Conservation (phyloP, 139 green algal species). For the Trebouxia sp. region DNA sequence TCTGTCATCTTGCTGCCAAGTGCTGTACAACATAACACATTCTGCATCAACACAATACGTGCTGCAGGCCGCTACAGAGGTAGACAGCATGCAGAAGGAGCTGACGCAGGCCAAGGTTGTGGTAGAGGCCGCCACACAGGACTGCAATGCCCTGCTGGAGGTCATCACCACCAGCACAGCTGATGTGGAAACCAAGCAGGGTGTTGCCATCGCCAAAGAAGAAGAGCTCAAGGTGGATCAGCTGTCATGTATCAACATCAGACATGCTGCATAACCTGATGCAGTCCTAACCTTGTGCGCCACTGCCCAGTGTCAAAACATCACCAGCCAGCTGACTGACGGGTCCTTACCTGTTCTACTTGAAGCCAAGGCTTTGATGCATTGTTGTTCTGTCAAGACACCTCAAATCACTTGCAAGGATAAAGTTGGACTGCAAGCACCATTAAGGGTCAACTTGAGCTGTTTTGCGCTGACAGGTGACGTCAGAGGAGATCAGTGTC, state of each 20-base stretch:
- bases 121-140: constrained; percentile 79
- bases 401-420: no score
- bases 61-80: constrained; percentile 68
- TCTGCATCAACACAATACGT: no score
- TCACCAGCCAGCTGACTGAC: no score
- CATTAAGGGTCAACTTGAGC: no score
- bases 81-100: constrained; percentile 83
- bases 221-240: constrained; percentile 62
- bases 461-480: background rate
- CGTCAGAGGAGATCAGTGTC: constrained; percentile 45
- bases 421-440: no score
- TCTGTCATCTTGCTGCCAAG: background rate
- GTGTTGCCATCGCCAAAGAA: constrained; percentile 74
- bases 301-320: no score
- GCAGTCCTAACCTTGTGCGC: no score
- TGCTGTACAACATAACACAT: no score
- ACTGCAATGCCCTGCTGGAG: constrained; percentile 81
- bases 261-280: background rate
- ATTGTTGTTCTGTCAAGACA: no score
- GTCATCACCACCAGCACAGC: constrained; percentile 73
- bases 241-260: constrained; percentile 18
- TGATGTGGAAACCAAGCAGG: constrained; percentile 78
- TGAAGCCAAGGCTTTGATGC: no score
- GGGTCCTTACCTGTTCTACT: no score
- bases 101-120: constrained; percentile 80